A percentile compares a stretch with the other conserved stretches of the same genome.
Conservation (phyloP, 2,329 filamentous ascomycete genomes). For the Lecanicillium sp. region DNA sequence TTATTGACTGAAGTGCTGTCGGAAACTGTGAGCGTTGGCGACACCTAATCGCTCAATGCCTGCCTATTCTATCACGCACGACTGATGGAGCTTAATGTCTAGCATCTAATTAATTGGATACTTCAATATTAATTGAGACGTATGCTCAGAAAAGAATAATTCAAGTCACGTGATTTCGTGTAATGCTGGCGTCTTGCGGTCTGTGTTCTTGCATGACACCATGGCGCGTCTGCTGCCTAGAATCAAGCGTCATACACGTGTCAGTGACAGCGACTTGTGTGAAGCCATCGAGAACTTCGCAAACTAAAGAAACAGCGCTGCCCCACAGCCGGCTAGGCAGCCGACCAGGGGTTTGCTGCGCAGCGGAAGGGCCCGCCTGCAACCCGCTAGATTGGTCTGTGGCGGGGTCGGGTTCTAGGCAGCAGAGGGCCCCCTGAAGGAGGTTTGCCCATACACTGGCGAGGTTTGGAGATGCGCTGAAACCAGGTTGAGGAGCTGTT, state of each 20-base stretch:
- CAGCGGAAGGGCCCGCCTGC: too few relatives aligned
- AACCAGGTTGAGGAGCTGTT: too few relatives aligned
- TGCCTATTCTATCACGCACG: too few relatives aligned
- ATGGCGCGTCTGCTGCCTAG: slow-evolving; percentile 10
- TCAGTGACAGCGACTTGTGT: neutral
- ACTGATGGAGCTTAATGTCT: too few relatives aligned
- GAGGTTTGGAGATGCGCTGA: neutral
- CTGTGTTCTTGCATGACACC: neutral
- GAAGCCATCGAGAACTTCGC: neutral
- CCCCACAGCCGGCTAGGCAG: slow-evolving; percentile 7
- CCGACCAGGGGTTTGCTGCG: slow-evolving; percentile 3
- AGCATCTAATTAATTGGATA: too few relatives aligned
- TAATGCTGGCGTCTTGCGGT: neutral
- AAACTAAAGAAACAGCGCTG: neutral
- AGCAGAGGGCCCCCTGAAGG: slow-evolving; percentile 8
- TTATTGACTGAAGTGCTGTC: too few relatives aligned
- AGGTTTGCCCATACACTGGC: neutral
- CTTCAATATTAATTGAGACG: too few relatives aligned
- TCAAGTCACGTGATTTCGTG: slow-evolving; percentile 11
- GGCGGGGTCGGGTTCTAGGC: slow-evolving; percentile 11
- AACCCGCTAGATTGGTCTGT: too few relatives aligned
- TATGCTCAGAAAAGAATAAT: too few relatives aligned
- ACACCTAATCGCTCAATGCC: too few relatives aligned
- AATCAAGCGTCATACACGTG: neutral
- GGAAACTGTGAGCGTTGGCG: too few relatives aligned